phyloP scores from a whole-genome alignment of 768 basidiomycete genomes.

The Mycena rebaudengoi region DNA sequence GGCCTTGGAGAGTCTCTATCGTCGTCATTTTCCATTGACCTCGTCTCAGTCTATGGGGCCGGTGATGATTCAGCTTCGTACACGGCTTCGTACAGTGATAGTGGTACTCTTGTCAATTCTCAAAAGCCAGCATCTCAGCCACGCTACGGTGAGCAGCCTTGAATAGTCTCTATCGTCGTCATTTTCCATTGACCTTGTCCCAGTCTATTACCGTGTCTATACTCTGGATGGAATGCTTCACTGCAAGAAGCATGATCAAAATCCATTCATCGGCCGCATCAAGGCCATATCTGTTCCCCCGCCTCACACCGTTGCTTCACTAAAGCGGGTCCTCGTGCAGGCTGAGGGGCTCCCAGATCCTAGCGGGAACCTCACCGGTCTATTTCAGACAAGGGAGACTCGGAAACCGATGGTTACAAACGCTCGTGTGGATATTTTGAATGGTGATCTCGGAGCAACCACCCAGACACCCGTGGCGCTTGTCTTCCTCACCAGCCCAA shows the following conservation, averaged over 20 bases:
- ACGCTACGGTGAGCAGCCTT: constrained; percentile 5
- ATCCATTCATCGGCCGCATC: constrained; percentile 4
- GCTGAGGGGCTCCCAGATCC: neutral
- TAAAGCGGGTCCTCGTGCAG: neutral
- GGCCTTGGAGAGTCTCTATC: too few species aligned
- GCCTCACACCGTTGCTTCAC: neutral
- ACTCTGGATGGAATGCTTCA: neutral
- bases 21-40: too few species aligned
- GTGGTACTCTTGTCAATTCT: too few species aligned
- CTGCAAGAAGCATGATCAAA: neutral
- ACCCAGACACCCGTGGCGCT: neutral
- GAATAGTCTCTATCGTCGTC: neutral
- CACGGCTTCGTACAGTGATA: too few species aligned
- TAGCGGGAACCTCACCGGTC: neutral
- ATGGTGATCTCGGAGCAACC: neutral
- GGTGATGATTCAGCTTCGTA: too few species aligned
- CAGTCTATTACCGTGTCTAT: constrained; percentile 3
- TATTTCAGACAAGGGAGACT: neutral
- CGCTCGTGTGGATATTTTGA: neutral
- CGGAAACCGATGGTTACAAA: neutral
- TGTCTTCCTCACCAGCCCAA: neutral
- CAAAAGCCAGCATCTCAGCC: too few species aligned
- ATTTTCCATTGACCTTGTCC: neutral
- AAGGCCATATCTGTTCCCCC: neutral
- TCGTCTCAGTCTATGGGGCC: too few species aligned